Evolutionary conservation across 2,329 filamentous ascomycete genomes (phyloP), one percentile per base, ranked within the genome.

Genomic region (Colletotrichum lindemuthianum): DNA sequence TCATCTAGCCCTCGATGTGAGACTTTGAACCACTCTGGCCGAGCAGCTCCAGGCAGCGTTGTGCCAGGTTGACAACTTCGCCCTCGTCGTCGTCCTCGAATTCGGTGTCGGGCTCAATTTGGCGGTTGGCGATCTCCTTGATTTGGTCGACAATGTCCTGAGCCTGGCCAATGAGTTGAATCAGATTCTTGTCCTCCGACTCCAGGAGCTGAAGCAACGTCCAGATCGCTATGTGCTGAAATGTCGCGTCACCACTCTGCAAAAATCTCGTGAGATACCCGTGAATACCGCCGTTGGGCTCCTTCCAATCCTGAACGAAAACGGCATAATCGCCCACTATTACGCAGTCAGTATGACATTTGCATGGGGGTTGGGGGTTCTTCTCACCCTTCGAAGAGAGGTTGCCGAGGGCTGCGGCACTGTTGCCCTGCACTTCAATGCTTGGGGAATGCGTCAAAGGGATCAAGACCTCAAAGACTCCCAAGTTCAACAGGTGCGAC

Each of bases 161-260:
- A 2, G 93, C 94, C 73, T 95, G 92, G 71, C 92, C 90, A 70
- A 99, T 97, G 52, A 93, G 88, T 53, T 90, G 89, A 68, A 97
- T 91, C n/a, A 99, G 84, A 59, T 88, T 90, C 78, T 92, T 90
- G 75, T 99, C 95, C 75, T 97, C 94, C 0, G 95, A 97, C 78
- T 99, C 96, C 54, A 99, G 89, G 3, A 99, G 86, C 75, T 99
- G 96, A 4, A 99, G 86, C 51, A 99, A 81, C 2, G 96, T 99
- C 96, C 96, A 99, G 68, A 98, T 97, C 54, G 96, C 96, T 74
- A 99, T 99, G 76, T 99, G 96, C 78, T 99, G 96, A 84, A 99
- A 99, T 0, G 96, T 99, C 1, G 96, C 90, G 74, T 99, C 96
- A 44, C 94, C 95, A 68, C 93, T 97, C 48, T 92, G 92, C 15